Base-by-base conservation (phyloP, 352 stramenopile species). In the Hyaloperonospora brassicae region DNA sequence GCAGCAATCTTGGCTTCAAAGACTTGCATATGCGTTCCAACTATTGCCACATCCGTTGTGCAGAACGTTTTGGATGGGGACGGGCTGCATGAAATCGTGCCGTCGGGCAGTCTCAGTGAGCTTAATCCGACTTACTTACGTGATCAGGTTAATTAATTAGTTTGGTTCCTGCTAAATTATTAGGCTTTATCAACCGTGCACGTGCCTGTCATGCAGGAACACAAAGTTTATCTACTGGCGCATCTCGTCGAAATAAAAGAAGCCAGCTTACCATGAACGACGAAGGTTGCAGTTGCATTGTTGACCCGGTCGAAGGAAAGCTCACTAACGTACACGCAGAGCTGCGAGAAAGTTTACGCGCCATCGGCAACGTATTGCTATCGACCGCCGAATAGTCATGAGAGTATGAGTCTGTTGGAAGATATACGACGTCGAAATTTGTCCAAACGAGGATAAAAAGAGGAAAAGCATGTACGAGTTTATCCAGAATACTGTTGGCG, bases 201-300 rank as follows among this genome's bases (percentile, higher is more conserved):
- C 8, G 27, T 34, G 27, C 27, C 27, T 6, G 41, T 14, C 5
- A 47, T 39, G 17, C 30, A 89, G 75, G 62, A 70, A 25, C 62
- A 88, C 51, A 97, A 97, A 64, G 77, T 97, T 6, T 97, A 97
- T 64, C 90, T 97, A 23, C 87, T 96, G 69, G 89, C 82, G 13
- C 74, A 74, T 10, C 73, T 97, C 17, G 73, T 67, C 7, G 86
- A 97, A 58, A 69, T 89, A 52, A 91, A 90, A 56, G 64, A 86
- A 22, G 45, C 61, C 6, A 69, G 94, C 0, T 93, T 41, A 72
- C 92, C 17, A 71, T 87, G 45, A 73, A 72, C 25, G 73, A 73
- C 6, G 78, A 80, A 2, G 64, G 60, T 10, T 84, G 81, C 47
- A 72, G 93, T 35, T 96, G 86, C 57, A 84, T 98, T 21, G 84